These are phyloP conservation scores for Citrus inodora DNA, from an alignment of 345 rosid genomes.

Conservation along the genomic window DNA sequence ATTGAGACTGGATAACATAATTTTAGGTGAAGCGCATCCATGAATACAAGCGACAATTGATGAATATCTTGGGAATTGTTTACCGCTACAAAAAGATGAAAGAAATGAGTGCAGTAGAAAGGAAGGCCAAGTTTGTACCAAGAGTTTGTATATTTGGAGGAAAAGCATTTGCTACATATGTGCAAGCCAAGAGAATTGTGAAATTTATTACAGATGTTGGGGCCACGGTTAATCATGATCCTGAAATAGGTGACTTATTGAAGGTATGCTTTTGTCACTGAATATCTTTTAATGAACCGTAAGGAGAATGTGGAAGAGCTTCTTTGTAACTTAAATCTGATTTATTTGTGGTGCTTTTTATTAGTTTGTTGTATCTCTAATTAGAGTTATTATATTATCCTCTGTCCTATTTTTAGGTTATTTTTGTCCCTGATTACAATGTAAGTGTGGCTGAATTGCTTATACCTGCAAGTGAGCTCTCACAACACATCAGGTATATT, in stretches of 20 bases:
- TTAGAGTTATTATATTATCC: neutral
- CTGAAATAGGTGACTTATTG: slow-evolving; percentile 68
- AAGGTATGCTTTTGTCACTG: slow-evolving; percentile 40
- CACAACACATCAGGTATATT: slow-evolving; percentile 75
- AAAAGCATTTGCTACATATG: slow-evolving; percentile 75
- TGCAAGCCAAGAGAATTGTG: slow-evolving; percentile 82
- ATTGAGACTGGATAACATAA: neutral
- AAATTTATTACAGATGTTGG: slow-evolving; percentile 74
- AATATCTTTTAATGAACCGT: slow-evolving; percentile 2
- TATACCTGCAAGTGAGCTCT: slow-evolving; percentile 85
- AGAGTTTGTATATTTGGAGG: slow-evolving; percentile 84
- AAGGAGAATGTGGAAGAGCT: neutral
- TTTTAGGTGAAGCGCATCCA: slow-evolving; percentile 75
- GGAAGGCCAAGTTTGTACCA: slow-evolving; percentile 50
- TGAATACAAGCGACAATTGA: slow-evolving; percentile 72
- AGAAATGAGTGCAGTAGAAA: slow-evolving; percentile 58
- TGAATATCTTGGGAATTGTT: slow-evolving; percentile 70
- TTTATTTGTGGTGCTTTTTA: neutral
- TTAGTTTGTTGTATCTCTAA: neutral
- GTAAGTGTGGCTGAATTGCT: slow-evolving; percentile 84
- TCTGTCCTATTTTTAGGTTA: slow-evolving; percentile 40
- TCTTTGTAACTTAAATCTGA: too few relatives aligned
- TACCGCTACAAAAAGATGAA: slow-evolving; percentile 78
- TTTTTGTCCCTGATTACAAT: slow-evolving; percentile 79
- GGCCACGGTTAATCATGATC: slow-evolving; percentile 59